Percentiles rank a stretch among this genome's conserved stretches.
phyloP scores from a whole-genome alignment of 2,329 filamentous ascomycete species.

The Colletotrichum scovillei region DNA sequence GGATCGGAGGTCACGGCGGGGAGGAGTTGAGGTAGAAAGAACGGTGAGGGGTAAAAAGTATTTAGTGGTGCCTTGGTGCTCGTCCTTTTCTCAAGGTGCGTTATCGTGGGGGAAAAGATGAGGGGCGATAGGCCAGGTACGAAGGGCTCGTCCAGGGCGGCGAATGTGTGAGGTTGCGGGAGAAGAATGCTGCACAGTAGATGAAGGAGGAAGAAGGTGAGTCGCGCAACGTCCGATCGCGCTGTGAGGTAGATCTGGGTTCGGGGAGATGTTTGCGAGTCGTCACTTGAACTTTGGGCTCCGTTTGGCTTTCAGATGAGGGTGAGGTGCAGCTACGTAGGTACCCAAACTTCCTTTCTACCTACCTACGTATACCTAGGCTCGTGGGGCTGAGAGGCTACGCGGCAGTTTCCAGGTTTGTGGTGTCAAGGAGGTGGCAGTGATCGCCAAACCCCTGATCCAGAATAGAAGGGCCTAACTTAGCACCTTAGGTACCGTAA shows the following conservation, averaged over 20 bases:
- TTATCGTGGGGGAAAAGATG: neutral
- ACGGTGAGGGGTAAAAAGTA: neutral
- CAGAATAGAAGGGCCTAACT: too few relatives aligned
- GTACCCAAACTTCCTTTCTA: neutral
- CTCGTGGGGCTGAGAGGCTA: neutral
- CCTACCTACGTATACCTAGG: neutral
- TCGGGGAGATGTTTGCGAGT: conserved; percentile 5
- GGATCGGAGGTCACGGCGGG: neutral
- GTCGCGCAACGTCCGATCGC: neutral
- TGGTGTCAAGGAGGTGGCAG: conserved; percentile 39
- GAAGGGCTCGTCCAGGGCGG: neutral
- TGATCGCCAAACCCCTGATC: conserved; percentile 37
- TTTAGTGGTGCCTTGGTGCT: neutral
- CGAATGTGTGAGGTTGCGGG: neutral
- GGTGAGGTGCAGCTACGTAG: neutral
- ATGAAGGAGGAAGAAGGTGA: neutral
- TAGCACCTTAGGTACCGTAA: too few relatives aligned
- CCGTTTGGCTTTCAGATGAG: neutral
- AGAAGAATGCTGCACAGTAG: neutral
- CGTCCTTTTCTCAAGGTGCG: neutral
- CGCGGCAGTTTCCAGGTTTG: neutral
- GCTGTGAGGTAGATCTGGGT: neutral
- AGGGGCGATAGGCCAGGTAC: neutral
- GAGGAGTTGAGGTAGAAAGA: neutral
- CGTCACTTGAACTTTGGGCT: neutral